phyloP scores from a whole-genome alignment of 495 filamentous ascomycete genomes.

The Penicillium coprophilum region DNA sequence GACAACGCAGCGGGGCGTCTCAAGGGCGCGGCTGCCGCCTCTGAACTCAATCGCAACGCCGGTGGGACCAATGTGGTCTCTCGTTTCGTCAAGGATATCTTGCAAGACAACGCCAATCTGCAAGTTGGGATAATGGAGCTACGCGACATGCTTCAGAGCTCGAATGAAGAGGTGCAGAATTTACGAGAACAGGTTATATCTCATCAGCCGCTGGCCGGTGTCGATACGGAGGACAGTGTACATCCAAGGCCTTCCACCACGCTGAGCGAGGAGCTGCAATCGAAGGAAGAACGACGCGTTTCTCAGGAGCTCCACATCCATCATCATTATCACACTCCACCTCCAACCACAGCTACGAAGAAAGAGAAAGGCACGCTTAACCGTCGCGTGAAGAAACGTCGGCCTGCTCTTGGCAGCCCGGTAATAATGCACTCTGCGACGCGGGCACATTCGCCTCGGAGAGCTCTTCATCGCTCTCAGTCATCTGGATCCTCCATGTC shows the following conservation, averaged over 20 bases:
- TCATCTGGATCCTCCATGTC: constrained; percentile 52
- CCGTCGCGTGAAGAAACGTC: constrained; percentile 69
- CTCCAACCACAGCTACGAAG: constrained; percentile 33
- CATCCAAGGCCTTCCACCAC: constrained; percentile 39
- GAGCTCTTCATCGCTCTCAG: constrained; percentile 40
- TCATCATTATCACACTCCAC: constrained; percentile 81
- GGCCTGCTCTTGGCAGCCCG: constrained; percentile 52
- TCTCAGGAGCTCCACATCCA: constrained; percentile 85
- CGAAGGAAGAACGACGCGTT: constrained; percentile 48
- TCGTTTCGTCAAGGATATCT: constrained; percentile 90
- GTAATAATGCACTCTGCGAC: constrained; percentile 60
- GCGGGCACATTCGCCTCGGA: constrained; percentile 40
- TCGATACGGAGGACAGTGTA: constrained; percentile 27
- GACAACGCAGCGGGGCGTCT: constrained; percentile 72
- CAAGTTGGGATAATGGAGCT: constrained; percentile 88
- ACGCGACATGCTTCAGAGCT: constrained; percentile 83
- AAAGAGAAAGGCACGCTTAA: constrained; percentile 50
- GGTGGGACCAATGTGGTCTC: constrained; percentile 69
- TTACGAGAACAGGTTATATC: constrained; percentile 79
- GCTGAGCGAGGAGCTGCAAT: constrained; percentile 67
- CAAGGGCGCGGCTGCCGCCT: constrained; percentile 73
- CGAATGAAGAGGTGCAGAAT: constrained; percentile 90
- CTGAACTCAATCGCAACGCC: constrained; percentile 55
- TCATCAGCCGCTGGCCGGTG: constrained; percentile 65
- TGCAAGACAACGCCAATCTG: constrained; percentile 92